Base-by-base conservation (phyloP, 2,329 filamentous ascomycete species). In the Chrysoporthe cubensis region DNA sequence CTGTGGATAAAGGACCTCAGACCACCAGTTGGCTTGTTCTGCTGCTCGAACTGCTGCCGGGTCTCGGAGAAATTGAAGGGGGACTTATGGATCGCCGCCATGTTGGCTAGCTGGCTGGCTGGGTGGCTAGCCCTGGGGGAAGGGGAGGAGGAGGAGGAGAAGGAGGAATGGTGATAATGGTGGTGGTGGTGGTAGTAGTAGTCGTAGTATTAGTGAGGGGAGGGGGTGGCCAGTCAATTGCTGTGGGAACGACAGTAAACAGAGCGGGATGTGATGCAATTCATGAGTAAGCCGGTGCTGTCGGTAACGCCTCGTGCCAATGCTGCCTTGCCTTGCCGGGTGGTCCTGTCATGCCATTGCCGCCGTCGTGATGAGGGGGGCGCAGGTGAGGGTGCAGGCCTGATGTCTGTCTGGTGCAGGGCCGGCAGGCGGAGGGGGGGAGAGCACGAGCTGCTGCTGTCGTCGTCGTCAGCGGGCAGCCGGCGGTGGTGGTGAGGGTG, bases 61-160 rank as follows among this genome's bases (percentile, higher is more conserved):
- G 65, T 61, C 46, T 69, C 68, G n/a, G 62, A 65, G 46, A 69
- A 69, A 62, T 67, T 69, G 62, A 68, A 69, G 58, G 64, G 62
- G n/a, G 62, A 66, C 18, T 68, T 69, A n/a, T 67, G 66, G 34
- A 68, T 65, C 18, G 68, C 58, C 40, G 68, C 68, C 68, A 69
- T 69, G 62, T 59, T 69, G 58, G 54, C 48, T 65, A n/a, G 58
- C n/a, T 4, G 50, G 6, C 26, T 26, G 26, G 26, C 0, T 26
- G 26, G 26, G 26, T 26, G 26, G 26, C 2, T 26, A 0, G 26
- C 26, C 26, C 26, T 26, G 26, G 26, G 26, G 26, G 26, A 26
- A 0, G 26, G 26, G 26, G 48, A 52, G 48, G 5, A 21, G n/a
- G n/a, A 26, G n/a, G n/a, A 50, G 21, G 48, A 52, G 48, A 26